These are phyloP conservation scores for Phytopythium mirpurense DNA, from an alignment of 352 stramenopile genomes.

Conservation along the genomic window DNA sequence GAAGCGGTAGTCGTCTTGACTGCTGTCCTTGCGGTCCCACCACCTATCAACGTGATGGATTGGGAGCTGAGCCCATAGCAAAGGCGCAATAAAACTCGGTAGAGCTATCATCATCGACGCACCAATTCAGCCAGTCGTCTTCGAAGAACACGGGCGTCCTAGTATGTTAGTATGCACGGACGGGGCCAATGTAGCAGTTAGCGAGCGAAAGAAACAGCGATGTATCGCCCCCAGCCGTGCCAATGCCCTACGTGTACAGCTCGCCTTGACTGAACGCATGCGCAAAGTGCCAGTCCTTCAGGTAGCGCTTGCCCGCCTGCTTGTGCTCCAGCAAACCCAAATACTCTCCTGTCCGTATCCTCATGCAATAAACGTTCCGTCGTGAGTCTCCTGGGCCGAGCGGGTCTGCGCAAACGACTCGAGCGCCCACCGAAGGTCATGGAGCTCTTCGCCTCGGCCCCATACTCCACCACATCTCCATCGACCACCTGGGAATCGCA, in stretches of 20 bases:
- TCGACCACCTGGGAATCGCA: constrained; percentile 38
- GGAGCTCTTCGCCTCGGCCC: constrained; percentile 38
- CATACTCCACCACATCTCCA: constrained; percentile 53
- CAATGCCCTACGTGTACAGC: constrained; percentile 48
- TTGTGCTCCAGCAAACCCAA: constrained; percentile 44
- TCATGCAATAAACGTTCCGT: not conserved
- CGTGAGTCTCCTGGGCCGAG: not conserved
- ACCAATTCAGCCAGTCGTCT: constrained; percentile 93
- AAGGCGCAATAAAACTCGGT: too few relatives aligned
- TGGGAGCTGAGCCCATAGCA: not conserved
- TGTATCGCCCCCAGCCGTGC: too few relatives aligned
- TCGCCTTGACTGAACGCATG: constrained; percentile 38
- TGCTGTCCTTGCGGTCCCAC: constrained; percentile 66
- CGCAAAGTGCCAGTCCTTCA: constrained; percentile 88
- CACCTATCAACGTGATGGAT: constrained; percentile 30
- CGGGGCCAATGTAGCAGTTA: not conserved
- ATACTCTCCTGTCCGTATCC: constrained; percentile 41
- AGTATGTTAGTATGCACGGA: constrained; percentile 24
- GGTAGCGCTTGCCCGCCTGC: constrained; percentile 50
- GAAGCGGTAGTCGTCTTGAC: constrained; percentile 92
- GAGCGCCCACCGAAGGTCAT: constrained; percentile 54
- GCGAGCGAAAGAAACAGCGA: not conserved
- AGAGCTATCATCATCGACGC: too few relatives aligned
- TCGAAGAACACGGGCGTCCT: constrained; percentile 84
- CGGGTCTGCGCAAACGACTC: not conserved